Percentiles rank a stretch among this genome's conserved stretches.
These are phyloP conservation scores for Tetragonia tetragonoides DNA, from an alignment of 148 eudicot species.

Conservation along the genomic window DNA sequence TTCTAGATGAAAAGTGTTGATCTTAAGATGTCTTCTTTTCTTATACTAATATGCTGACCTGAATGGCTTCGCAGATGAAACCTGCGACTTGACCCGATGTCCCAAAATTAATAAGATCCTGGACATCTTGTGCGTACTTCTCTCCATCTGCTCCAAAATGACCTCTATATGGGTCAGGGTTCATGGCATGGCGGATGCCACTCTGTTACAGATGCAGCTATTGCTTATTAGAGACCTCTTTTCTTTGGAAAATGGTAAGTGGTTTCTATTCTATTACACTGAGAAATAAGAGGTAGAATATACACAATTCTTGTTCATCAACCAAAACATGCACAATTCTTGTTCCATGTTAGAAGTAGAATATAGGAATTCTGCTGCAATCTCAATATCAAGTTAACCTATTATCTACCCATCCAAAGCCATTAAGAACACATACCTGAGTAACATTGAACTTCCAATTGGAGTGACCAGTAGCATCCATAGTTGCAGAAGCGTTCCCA, in stretches of 20 bases:
- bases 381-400: background rate
- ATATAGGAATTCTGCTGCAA: background rate
- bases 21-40: background rate
- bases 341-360: background rate
- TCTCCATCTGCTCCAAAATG: slow-evolving; percentile 88
- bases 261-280: background rate
- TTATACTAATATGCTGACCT: slow-evolving; percentile 34
- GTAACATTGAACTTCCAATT: slow-evolving; percentile 88
- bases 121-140: slow-evolving; percentile 84
- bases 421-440: slow-evolving; percentile 53
- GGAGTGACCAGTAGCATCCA: slow-evolving; percentile 93
- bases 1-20: background rate
- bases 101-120: slow-evolving; percentile 74
- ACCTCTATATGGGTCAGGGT: slow-evolving; percentile 95
- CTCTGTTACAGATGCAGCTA: slow-evolving; percentile 41
- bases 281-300: background rate
- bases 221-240: background rate
- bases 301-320: no score
- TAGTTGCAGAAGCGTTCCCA: slow-evolving; percentile 93
- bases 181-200: slow-evolving; percentile 92
- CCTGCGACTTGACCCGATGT: slow-evolving; percentile 90
- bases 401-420: background rate
- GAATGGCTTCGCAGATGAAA: slow-evolving; percentile 84
- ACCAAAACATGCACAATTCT: background rate
- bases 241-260: background rate